Percentiles rank a stretch among this genome's conserved stretches.
These are phyloP conservation scores for Hevea brasiliensis DNA, from an alignment of 345 rosid species.

Conservation along the genomic window DNA sequence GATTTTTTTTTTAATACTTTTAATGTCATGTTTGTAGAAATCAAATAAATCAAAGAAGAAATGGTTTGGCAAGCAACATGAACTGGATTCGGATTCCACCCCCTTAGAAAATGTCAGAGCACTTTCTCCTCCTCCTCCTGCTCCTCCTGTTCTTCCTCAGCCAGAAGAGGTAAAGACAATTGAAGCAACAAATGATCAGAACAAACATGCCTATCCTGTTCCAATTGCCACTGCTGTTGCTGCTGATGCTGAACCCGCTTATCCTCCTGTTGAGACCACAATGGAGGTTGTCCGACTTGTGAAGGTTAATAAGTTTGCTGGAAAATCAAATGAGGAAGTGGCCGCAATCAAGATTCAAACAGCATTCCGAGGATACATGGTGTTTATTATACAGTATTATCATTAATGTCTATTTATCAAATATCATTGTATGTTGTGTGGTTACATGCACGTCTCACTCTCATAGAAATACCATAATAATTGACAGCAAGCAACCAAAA, in stretches of 20 bases:
- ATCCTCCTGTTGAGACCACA: constrained; percentile 33
- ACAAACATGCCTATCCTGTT: constrained; percentile 30
- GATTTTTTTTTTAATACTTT: background rate
- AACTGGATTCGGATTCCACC: constrained; percentile 32
- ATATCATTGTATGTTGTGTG: background rate
- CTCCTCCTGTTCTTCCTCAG: constrained; percentile 37
- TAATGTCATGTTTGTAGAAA: background rate
- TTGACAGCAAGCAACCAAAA: too few species aligned
- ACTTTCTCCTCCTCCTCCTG: constrained; percentile 32
- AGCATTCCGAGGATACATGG: constrained; percentile 82
- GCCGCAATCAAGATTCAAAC: constrained; percentile 94
- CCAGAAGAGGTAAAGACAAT: constrained; percentile 48
- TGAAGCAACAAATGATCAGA: constrained; percentile 47
- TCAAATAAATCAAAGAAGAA: constrained; percentile 48
- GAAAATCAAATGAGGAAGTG: constrained; percentile 68
- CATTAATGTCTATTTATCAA: background rate
- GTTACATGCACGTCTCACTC: background rate
- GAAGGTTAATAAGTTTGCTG: constrained; percentile 41
- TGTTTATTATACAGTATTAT: constrained; percentile 24
- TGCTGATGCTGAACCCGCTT: constrained; percentile 50
- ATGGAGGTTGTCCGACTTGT: constrained; percentile 41
- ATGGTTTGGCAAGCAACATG: constrained; percentile 61
- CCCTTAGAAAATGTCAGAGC: constrained; percentile 26
- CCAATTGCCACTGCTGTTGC: constrained; percentile 33
- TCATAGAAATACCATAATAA: background rate